phyloP scores from a whole-genome alignment of 441 rosid genomes.

The Pelargonium cotyledonis region DNA sequence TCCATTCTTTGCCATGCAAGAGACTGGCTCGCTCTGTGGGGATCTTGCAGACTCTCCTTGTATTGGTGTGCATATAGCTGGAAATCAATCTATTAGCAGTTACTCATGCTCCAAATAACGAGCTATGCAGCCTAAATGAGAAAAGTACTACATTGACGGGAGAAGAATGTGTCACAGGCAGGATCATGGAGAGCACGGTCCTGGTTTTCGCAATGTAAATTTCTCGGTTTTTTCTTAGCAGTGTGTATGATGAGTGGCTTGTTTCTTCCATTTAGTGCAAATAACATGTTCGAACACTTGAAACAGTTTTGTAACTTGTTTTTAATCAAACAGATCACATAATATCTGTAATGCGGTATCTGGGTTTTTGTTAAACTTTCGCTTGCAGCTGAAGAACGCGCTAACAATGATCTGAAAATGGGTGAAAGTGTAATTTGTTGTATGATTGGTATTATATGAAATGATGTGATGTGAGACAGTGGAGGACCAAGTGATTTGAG shows the following conservation, averaged over 20 bases:
- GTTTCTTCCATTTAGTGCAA: slow-evolving; percentile 3
- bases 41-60: not conserved
- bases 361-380: too few relatives aligned
- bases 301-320: not conserved
- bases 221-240: not conserved
- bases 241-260: slow-evolving; percentile 1
- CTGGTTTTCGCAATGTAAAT: slow-evolving; percentile 2
- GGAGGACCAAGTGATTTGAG: not conserved
- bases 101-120: too few relatives aligned
- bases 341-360: too few relatives aligned
- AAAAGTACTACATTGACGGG: not conserved
- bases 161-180: not conserved
- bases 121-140: not conserved
- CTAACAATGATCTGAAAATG: not conserved
- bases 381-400: not conserved
- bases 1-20: slow-evolving; percentile 15
- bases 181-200: slow-evolving; percentile 4
- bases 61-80: not conserved
- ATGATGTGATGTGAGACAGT: not conserved
- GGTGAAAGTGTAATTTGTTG: not conserved
- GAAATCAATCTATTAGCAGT: not conserved
- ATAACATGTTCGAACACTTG: slow-evolving; percentile 4
- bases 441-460: not conserved
- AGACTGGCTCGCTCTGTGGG: not conserved
- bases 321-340: too few relatives aligned